Percentiles rank a stretch among this genome's conserved stretches.
phyloP scores from a whole-genome alignment of 805 yeast species.

The Barnettozyma populi region DNA sequence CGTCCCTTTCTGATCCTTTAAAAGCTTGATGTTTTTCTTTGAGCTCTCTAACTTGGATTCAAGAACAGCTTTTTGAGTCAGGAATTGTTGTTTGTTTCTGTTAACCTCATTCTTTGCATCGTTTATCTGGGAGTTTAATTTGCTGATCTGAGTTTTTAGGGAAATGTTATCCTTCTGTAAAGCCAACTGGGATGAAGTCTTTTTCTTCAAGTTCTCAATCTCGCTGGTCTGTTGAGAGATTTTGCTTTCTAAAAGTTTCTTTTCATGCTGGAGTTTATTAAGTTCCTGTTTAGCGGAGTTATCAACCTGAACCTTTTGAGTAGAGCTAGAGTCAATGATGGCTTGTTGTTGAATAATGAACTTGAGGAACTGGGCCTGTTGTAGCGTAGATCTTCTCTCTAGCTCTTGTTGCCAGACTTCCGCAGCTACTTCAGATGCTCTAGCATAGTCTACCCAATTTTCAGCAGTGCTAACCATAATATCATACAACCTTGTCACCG shows the following conservation, averaged over 20 bases:
- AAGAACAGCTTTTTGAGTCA: constrained; percentile 28
- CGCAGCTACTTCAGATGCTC: constrained; percentile 7
- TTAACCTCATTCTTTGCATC: constrained; percentile 27
- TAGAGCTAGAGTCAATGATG: constrained; percentile 9
- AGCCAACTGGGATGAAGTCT: constrained; percentile 9
- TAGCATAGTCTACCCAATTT: constrained; percentile 6
- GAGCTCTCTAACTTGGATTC: constrained; percentile 32
- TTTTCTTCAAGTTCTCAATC: constrained; percentile 24
- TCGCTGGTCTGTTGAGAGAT: constrained; percentile 15
- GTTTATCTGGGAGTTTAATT: constrained; percentile 29
- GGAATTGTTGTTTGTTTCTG: constrained; percentile 27
- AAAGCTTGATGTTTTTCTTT: constrained; percentile 25
- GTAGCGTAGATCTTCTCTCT: constrained; percentile 16
- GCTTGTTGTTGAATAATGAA: constrained; percentile 17
- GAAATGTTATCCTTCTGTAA: constrained; percentile 27
- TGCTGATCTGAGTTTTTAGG: constrained; percentile 31
- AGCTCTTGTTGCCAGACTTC: constrained; percentile 12
- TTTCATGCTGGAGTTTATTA: constrained; percentile 18
- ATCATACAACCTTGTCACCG: not conserved
- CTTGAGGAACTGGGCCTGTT: constrained; percentile 16
- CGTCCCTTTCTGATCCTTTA: constrained; percentile 15
- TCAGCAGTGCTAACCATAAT: not conserved
- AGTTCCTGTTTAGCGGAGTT: constrained; percentile 19
- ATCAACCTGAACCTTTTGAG: constrained; percentile 13
- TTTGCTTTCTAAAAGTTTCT: constrained; percentile 20